Evolutionary conservation across 768 basidiomycete species (phyloP), one percentile per base, ranked within the genome.

Genomic region (Suillus occidentalis): DNA sequence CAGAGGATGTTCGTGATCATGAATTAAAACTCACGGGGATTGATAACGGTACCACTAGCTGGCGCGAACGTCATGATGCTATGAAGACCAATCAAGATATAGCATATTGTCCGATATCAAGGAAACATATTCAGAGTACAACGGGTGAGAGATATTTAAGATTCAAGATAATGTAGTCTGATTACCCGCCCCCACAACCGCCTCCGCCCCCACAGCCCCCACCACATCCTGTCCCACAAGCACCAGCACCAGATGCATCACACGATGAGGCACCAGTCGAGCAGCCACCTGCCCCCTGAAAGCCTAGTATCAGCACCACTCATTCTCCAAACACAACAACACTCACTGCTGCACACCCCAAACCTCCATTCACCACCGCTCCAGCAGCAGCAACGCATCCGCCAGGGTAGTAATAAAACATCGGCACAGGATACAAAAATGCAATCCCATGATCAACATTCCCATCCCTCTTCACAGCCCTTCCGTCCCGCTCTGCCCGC

Each of bases 391-490:
- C 64, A 28, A 63, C 67, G 22, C 60, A 68, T 3, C 75, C 73
- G 61, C 67, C 71, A 47, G 70, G 60, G 10, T 58, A 36, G 39
- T 61, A 60, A 66, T 67, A 77, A 58, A 72, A 77, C 28, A 81
- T 49, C 61, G 83, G 82, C 49, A 83, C 75, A 40, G 76, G 73
- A 49, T 70, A 67, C 58, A 84, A 72, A 67, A 84, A 84, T 42
- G 82, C 77, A 31, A 67, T 64, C 47, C 68, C 65, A 59, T 79
- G 78, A 16, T 49, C 69, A 31, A 20, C 28, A 14, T n/a, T 37
- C 18, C 22, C n/a, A 12, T 65, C 62, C 39, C 67, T 45, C n/a
- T 60, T 61, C 28, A 57, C 60, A 45, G 56, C 43, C 53, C 57
- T 57, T 22, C 59, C 68, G 34, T 69, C 70, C 39, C 67, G 67